Conservation (phyloP, 805 yeast genomes). For the Candida michaelii region DNA sequence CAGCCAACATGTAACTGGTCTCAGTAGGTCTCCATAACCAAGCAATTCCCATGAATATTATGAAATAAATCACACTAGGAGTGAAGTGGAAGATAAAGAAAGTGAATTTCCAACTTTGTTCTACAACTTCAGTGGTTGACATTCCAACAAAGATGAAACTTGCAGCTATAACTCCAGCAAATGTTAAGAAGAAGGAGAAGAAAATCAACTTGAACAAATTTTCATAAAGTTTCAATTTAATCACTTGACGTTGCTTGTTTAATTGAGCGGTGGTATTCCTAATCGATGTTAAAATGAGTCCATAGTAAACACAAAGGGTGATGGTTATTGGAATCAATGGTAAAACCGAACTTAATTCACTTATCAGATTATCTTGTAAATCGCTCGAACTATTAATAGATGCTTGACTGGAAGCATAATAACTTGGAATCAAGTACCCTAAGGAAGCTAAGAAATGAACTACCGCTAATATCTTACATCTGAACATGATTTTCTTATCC, state of each 20-base stretch:
- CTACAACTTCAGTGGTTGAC: constrained; percentile 73
- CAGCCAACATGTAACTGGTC: constrained; percentile 91
- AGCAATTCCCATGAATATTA: constrained; percentile 79
- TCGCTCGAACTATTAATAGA: constrained; percentile 22
- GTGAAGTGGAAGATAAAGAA: constrained; percentile 90
- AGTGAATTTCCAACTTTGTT: constrained; percentile 87
- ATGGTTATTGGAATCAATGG: constrained; percentile 71
- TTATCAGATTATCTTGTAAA: constrained; percentile 54
- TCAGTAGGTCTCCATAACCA: constrained; percentile 98
- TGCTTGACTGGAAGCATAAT: constrained; percentile 26
- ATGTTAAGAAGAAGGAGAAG: constrained; percentile 64
- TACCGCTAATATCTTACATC: constrained; percentile 43
- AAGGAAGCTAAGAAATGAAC: constrained; percentile 36
- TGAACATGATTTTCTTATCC: constrained; percentile 71
- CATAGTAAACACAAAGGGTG: constrained; percentile 70
- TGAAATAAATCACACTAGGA: constrained; percentile 86
- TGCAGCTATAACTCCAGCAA: constrained; percentile 69
- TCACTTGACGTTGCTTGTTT: constrained; percentile 84
- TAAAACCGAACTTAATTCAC: constrained; percentile 46
- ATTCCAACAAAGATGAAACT: constrained; percentile 71
- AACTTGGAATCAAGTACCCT: constrained; percentile 35
- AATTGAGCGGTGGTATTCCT: constrained; percentile 71
- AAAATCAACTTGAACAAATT: constrained; percentile 73
- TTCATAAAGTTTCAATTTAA: constrained; percentile 85
- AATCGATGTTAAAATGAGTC: constrained; percentile 70